Conservation (phyloP, 192 early-diverging fungal species). For the Coemansia sp. region DNA sequence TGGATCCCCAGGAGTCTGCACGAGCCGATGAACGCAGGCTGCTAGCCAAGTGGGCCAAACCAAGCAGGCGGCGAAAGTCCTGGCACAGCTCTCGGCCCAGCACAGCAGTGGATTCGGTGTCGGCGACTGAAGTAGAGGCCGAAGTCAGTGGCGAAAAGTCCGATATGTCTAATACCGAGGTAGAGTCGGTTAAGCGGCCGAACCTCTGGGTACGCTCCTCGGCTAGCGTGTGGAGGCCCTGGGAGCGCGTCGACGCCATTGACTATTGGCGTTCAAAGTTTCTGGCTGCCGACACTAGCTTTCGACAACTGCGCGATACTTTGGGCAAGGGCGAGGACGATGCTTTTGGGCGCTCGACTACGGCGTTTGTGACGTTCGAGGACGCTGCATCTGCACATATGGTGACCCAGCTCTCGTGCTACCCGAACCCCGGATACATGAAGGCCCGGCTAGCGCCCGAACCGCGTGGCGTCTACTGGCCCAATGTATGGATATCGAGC, state of each 20-base stretch:
- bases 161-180: not conserved
- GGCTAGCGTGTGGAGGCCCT: constrained; percentile 54
- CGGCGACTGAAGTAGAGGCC: not conserved
- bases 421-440: constrained; percentile 68
- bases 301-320: constrained; percentile 50
- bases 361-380: constrained; percentile 82
- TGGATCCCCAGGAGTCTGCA: constrained; percentile 20
- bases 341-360: constrained; percentile 50
- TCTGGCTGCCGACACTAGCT: constrained; percentile 58
- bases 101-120: not conserved
- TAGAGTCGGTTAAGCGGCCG: constrained; percentile 9
- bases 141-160: not conserved
- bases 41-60: constrained; percentile 40
- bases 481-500: constrained; percentile 67
- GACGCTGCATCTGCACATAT: constrained; percentile 71
- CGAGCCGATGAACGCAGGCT: constrained; percentile 29
- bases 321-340: constrained; percentile 12
- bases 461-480: constrained; percentile 78
- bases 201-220: constrained; percentile 27
- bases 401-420: constrained; percentile 66
- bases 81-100: not conserved
- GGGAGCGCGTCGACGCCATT: constrained; percentile 71
- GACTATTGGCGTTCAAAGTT: constrained; percentile 63
- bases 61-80: constrained; percentile 8
- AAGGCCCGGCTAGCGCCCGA: constrained; percentile 68